Evolutionary conservation across 169 alveolate genomes (phyloP), one percentile per base, ranked within the genome.

Genomic region (Plasmodium blacklocki): DNA sequence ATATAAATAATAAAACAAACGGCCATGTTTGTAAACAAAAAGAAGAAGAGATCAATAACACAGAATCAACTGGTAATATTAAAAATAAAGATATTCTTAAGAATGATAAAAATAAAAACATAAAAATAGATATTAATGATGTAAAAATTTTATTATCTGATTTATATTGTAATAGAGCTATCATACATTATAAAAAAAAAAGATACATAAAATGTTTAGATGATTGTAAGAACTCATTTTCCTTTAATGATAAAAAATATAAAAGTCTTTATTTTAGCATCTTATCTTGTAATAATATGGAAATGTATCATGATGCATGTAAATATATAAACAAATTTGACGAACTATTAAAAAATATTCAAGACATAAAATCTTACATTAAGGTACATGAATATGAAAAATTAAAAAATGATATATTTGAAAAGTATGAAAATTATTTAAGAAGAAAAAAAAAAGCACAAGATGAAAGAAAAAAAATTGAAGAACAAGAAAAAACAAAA

Each of bases 331-430:
- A 68, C n/a, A 15, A 19, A 7, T 83, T 83, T 83, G 91, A 83
- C 19, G 74, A 68, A 11, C 18, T 83, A 14, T 32, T 73, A 56
- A 26, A 83, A 83, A 47, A 68, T 58, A 32, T 32, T 32, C 47
- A 67, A 56, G 73, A 67, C 14, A 49, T 83, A 21, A 58, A 58
- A 68, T 23, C 47, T 12, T 47, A 12, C 4, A 45, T 83, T 47
- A 83, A 83, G 43, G n/a, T 83, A 73, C 67, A 66, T 3, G 91
- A 83, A 8, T 83, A 83, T 50, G 67, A 68, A 83, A 83, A 68
- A 59, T 47, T 83, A 23, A 83, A 83, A 59, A 29, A 67, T 3
- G 70, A 67, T 19, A 62, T 83, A 15, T 39, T 70, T 23, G 21
- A 49, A 83, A 83, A 83, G 45, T 83, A 83, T 71, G 85, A 67